A percentile compares a stretch with the other conserved stretches of the same genome.
phyloP scores from a whole-genome alignment of 176 grass and related monocot genomes.

The Alloteropsis semialata region DNA sequence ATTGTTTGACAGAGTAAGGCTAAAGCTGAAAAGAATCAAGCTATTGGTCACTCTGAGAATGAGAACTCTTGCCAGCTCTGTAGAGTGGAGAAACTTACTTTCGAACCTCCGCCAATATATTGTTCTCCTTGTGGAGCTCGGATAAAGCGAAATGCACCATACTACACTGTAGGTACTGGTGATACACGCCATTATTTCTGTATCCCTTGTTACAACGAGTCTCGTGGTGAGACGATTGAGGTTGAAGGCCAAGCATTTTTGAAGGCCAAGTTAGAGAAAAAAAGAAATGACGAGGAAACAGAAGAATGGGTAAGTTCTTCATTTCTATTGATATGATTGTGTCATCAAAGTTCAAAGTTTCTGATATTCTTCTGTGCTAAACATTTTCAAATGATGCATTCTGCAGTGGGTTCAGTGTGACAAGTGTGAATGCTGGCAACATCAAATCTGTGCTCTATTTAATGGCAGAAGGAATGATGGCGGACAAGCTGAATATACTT shows the following conservation, averaged over 20 bases:
- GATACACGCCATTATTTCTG: slow-evolving; percentile 91
- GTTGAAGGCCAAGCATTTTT: slow-evolving; percentile 63
- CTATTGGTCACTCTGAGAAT: slow-evolving; percentile 79
- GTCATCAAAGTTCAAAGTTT: slow-evolving; percentile 6
- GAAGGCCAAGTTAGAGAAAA: slow-evolving; percentile 89
- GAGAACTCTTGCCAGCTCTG: slow-evolving; percentile 99
- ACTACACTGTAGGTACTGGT: slow-evolving; percentile 83
- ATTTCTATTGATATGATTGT: slow-evolving; percentile 25
- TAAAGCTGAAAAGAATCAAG: slow-evolving; percentile 99
- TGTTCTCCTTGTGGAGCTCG: slow-evolving; percentile 89
- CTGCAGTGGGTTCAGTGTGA: slow-evolving; percentile 99
- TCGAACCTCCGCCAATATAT: slow-evolving; percentile 98
- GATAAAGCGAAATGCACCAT: slow-evolving; percentile 96
- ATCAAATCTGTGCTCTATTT: slow-evolving; percentile 98
- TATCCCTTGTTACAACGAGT: slow-evolving; percentile 89
- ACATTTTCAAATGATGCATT: slow-evolving; percentile 38
- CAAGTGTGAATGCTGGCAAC: slow-evolving; percentile 99
- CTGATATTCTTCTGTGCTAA: slow-evolving; percentile 26
- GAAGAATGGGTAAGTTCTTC: slow-evolving; percentile 89
- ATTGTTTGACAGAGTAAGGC: slow-evolving; percentile 80
- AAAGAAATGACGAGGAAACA: slow-evolving; percentile 96
- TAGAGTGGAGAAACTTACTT: slow-evolving; percentile 95
- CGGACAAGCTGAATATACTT: slow-evolving; percentile 96
- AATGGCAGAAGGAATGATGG: slow-evolving; percentile 98
- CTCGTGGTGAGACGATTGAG: slow-evolving; percentile 81